Evolutionary conservation across 108 stramenopile species (phyloP).

Genomic region (Conticribra guillardii): DNA sequence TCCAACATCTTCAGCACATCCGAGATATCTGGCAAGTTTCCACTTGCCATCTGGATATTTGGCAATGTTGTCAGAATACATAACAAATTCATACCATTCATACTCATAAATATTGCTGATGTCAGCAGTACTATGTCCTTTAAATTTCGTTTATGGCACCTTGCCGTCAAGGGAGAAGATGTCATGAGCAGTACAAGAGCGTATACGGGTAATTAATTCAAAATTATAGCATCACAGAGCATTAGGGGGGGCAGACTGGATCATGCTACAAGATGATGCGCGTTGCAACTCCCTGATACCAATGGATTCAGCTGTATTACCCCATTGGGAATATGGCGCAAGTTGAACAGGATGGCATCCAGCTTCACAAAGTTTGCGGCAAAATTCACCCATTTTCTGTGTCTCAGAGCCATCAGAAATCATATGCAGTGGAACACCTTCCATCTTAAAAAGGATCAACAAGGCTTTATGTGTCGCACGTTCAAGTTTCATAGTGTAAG

Average conservation of each 20-base stretch:
- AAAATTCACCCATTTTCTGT: slow-evolving; percentile 34
- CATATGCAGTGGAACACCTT: slow-evolving; percentile 48
- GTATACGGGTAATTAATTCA: no score
- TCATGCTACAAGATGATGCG: slow-evolving; percentile 30
- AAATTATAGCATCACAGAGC: no score
- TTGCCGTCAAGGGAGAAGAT: no score
- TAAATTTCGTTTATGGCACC: no score
- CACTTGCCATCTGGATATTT: slow-evolving; percentile 6
- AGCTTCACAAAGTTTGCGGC: slow-evolving; percentile 19
- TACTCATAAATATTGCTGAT: no score
- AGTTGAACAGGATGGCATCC: slow-evolving; percentile 21
- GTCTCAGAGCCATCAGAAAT: no score
- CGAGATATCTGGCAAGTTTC: slow-evolving; percentile 37
- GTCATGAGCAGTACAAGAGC: background rate
- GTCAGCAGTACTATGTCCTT: slow-evolving; percentile 23
- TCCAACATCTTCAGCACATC: no score
- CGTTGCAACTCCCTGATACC: no score
- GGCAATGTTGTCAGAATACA: background rate
- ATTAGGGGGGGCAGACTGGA: slow-evolving; percentile 3
- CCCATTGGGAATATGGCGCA: no score
- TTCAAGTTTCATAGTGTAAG: slow-evolving; percentile 13
- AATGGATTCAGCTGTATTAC: slow-evolving; percentile 29
- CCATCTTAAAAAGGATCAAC: slow-evolving; percentile 21
- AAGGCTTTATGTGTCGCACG: slow-evolving; percentile 26
- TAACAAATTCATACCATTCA: slow-evolving; percentile 52